Evolutionary conservation across 2,329 filamentous ascomycete species (phyloP).

Genomic region (Trichoderma gracile): DNA sequence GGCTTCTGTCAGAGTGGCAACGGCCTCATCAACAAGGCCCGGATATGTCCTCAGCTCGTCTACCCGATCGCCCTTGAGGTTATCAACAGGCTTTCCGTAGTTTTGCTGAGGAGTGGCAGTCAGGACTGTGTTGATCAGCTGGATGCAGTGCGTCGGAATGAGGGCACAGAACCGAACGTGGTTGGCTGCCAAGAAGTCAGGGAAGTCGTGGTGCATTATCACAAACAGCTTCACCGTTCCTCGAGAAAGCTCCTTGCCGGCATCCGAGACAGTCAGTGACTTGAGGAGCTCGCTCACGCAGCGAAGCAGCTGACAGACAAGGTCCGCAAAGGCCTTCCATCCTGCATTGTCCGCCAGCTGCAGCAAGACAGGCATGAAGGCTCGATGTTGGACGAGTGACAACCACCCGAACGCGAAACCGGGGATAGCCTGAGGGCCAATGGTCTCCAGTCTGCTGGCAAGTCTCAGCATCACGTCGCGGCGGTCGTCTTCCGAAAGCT

Average conservation of each 20-base stretch:
- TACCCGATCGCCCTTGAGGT: conserved; percentile 73
- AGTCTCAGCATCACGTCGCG: conserved; percentile 71
- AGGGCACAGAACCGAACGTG: conserved; percentile 78
- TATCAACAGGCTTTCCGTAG: conserved; percentile 67
- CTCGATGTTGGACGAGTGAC: conserved; percentile 76
- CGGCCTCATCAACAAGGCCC: conserved; percentile 63
- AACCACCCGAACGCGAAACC: conserved; percentile 87
- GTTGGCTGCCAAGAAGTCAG: conserved; percentile 87
- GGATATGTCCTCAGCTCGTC: conserved; percentile 73
- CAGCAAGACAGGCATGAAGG: conserved; percentile 79
- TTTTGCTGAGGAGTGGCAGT: conserved; percentile 73
- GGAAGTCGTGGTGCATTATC: conserved; percentile 89
- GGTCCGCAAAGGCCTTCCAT: conserved; percentile 73
- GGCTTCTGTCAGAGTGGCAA: conserved; percentile 52
- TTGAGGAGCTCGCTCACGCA: conserved; percentile 82
- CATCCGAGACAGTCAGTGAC: conserved; percentile 64
- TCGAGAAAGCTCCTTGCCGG: conserved; percentile 81
- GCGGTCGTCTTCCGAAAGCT: conserved; percentile 61
- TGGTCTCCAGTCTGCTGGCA: conserved; percentile 67
- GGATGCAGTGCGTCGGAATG: conserved; percentile 80
- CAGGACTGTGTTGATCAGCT: conserved; percentile 85
- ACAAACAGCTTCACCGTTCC: conserved; percentile 80
- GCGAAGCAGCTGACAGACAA: conserved; percentile 70
- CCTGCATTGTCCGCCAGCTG: conserved; percentile 66
- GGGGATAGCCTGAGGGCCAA: conserved; percentile 77